Base-by-base conservation (phyloP, 2,329 filamentous ascomycete genomes). In the Penicillium sp. region DNA sequence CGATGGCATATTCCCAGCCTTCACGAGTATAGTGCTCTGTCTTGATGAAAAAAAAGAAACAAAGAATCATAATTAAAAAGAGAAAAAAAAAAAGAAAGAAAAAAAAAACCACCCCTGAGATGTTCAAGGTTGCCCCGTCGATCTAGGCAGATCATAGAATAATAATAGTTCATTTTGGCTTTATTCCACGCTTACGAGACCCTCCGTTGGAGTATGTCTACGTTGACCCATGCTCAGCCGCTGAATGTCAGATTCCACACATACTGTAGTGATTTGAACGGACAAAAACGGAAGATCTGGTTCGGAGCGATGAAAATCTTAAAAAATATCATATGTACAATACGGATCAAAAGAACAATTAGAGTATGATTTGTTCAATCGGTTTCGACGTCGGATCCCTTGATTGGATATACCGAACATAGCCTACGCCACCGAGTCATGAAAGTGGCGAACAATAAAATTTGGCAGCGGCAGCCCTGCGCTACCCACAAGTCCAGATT, bases 391-490 rank as follows among this genome's bases (percentile, higher is more conserved):
- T 39, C 35, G 35, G 35, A 39, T 19, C 35, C n/a, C n/a, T 39
- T 39, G 35, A 39, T 39, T 39, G 35, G 35, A 39, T 39, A 39
- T 39, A 39, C 35, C 35, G 35, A 19, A 22, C 39, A 44, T 41
- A 37, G 44, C 29, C 53, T 55, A 51, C 59, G 59, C 59, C 59
- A 59, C 59, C 58, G 44, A 39, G 48, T 62, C 55, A 55, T 61
- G 48, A 45, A 27, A 51, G 60, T 62, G 60, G 60, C 57, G 53
- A 62, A 43, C 35, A 44, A 31, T 13, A 50, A 43, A 52, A 35
- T 24, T 22, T 46, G 51, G 39, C 49, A 44, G 49, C 49, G 49
- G 49, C 33, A 31, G 27, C 14, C 16, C 26, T 35, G 35, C 35
- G 16, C 35, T 33, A 31, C 5, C 46, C n/a, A 31, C 27, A 33